phyloP scores from a whole-genome alignment of 2,329 filamentous ascomycete species.

The Neurospora sp. region DNA sequence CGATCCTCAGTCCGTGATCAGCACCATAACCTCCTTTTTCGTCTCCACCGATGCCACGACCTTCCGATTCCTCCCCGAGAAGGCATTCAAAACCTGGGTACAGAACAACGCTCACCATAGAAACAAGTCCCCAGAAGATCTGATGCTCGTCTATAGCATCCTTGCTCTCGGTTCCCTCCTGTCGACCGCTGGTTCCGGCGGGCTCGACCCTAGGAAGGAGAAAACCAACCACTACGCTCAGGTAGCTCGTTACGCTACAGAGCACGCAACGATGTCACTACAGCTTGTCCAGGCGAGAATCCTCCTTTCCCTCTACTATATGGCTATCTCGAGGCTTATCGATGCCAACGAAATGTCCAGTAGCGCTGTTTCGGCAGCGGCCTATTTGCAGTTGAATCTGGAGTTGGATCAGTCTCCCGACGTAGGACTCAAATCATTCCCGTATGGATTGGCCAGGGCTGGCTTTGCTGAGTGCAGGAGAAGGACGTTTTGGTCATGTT shows the following conservation, averaged over 20 bases:
- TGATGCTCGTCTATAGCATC: slow-evolving; percentile 37
- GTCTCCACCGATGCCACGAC: slow-evolving; percentile 31
- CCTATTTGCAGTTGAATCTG: slow-evolving; percentile 51
- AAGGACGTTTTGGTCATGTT: slow-evolving; percentile 63
- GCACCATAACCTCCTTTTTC: slow-evolving; percentile 32
- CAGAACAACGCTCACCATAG: slow-evolving; percentile 18
- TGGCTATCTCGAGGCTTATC: slow-evolving; percentile 47
- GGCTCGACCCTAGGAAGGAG: slow-evolving; percentile 30
- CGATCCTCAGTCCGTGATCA: slow-evolving; percentile 30
- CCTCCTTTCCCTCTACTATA: slow-evolving; percentile 57
- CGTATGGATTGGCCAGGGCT: slow-evolving; percentile 46
- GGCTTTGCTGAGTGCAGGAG: slow-evolving; percentile 57
- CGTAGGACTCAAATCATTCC: slow-evolving; percentile 29
- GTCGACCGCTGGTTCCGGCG: slow-evolving; percentile 25
- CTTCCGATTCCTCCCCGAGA: slow-evolving; percentile 32
- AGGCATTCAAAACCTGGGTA: slow-evolving; percentile 29
- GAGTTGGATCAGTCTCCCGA: slow-evolving; percentile 43
- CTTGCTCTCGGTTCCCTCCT: slow-evolving; percentile 29
- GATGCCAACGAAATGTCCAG: slow-evolving; percentile 56
- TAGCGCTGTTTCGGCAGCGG: slow-evolving; percentile 48
- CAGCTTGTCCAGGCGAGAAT: slow-evolving; percentile 58
- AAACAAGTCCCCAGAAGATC: slow-evolving; percentile 30
- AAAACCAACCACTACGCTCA: slow-evolving; percentile 23
- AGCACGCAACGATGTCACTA: slow-evolving; percentile 41
- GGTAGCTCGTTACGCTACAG: slow-evolving; percentile 43